phyloP scores from a whole-genome alignment of 2,329 filamentous ascomycete genomes.

The Cadophora gregata region DNA sequence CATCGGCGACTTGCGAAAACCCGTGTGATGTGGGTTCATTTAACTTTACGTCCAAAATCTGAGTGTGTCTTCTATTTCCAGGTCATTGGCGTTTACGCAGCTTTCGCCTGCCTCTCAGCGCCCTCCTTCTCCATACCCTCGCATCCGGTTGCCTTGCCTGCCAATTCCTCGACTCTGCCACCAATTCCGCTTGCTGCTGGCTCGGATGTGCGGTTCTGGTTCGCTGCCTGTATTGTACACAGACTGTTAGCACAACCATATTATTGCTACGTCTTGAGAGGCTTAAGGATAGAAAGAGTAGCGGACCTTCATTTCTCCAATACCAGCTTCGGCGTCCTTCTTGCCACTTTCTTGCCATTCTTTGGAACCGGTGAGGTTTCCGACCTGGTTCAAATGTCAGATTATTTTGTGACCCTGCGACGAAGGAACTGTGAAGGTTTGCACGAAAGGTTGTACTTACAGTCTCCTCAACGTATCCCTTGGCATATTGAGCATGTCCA shows the following conservation, averaged over 20 bases:
- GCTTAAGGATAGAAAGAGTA: background rate
- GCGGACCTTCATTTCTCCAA: conserved; percentile 59
- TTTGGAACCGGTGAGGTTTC: conserved; percentile 64
- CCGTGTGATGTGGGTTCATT: too few species aligned
- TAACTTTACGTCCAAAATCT: too few species aligned
- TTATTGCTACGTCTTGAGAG: too few species aligned
- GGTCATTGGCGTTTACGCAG: too few species aligned
- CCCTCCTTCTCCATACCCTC: conserved; percentile 74
- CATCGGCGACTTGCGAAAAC: too few species aligned
- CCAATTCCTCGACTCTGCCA: conserved; percentile 68
- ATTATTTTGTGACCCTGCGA: background rate
- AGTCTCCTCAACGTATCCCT: conserved; percentile 66
- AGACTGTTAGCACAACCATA: background rate
- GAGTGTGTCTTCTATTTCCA: too few species aligned
- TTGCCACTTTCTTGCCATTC: conserved; percentile 69
- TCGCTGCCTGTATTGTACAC: conserved; percentile 10
- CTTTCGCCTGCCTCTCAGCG: conserved; percentile 50
- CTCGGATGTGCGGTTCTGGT: conserved; percentile 20
- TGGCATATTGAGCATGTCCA: conserved; percentile 71
- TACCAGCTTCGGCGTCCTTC: conserved; percentile 66
- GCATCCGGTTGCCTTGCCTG: conserved; percentile 68
- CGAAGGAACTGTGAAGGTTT: background rate
- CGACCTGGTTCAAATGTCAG: conserved; percentile 41
- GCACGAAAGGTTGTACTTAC: conserved; percentile 9
- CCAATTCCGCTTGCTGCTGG: conserved; percentile 34